Evolutionary conservation across 1,139 yeast genomes (phyloP).

Genomic region (Protomyces lactucae-debilis): DNA sequence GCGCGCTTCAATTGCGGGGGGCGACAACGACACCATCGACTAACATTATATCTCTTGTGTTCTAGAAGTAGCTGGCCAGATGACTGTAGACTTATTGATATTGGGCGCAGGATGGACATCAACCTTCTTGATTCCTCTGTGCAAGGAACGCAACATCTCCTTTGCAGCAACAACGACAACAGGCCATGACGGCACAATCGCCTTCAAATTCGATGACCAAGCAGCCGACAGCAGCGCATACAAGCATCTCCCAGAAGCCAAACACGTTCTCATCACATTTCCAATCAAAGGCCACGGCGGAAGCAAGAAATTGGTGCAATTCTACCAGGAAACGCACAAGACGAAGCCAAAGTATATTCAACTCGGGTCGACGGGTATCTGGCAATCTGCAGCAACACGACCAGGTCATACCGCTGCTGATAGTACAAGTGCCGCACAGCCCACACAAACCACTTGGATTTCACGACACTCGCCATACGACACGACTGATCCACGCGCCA

Average conservation of each 20-base stretch:
- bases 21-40: too few species aligned
- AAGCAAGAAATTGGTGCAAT: background rate
- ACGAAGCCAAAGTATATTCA: background rate
- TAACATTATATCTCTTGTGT: too few species aligned
- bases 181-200: conserved; percentile 15
- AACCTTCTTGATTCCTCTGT: conserved; percentile 14
- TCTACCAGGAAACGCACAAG: conserved; percentile 5
- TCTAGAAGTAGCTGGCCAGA: background rate
- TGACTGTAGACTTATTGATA: conserved; percentile 10
- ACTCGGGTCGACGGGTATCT: conserved; percentile 20
- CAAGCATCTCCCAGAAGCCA: conserved; percentile 9
- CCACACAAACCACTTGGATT: background rate
- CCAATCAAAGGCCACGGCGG: conserved; percentile 5
- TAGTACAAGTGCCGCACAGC: background rate
- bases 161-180: conserved; percentile 17
- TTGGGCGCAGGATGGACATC: conserved; percentile 27
- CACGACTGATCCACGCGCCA: conserved; percentile 2
- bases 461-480: conserved; percentile 21
- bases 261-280: conserved; percentile 10
- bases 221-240: background rate
- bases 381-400: conserved; percentile 1
- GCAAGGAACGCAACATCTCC: background rate
- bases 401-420: background rate
- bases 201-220: conserved; percentile 2
- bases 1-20: too few species aligned